Percentiles rank a stretch among this genome's conserved stretches.
Evolutionary conservation across 2,329 filamentous ascomycete genomes (phyloP).

Genomic region (Rutstroemia sp.): DNA sequence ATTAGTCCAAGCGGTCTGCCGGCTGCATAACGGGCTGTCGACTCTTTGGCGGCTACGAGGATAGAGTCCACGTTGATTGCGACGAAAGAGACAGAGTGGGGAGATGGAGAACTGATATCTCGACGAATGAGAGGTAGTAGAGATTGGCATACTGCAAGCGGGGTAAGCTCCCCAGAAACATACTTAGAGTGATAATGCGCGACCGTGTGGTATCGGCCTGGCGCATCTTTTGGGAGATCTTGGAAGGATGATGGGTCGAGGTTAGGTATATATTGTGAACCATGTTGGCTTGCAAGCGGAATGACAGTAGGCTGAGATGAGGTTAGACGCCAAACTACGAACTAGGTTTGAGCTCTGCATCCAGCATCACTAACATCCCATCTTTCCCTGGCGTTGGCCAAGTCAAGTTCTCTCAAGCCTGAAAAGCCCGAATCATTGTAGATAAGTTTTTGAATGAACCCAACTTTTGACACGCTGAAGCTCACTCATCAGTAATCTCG

Average conservation of each 20-base stretch:
- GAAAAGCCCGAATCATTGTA: too few relatives aligned
- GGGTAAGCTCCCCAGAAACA: conserved; percentile 60
- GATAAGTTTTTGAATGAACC: too few relatives aligned
- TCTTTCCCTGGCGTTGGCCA: too few relatives aligned
- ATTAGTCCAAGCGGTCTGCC: conserved; percentile 41
- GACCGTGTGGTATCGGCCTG: conserved; percentile 57
- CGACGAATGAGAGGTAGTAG: conserved; percentile 64
- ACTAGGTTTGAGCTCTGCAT: too few relatives aligned
- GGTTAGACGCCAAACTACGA: too few relatives aligned
- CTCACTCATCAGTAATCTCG: too few relatives aligned
- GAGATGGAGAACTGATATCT: conserved; percentile 43
- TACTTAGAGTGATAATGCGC: conserved; percentile 74
- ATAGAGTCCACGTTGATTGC: conserved; percentile 55
- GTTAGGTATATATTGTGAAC: conserved; percentile 29
- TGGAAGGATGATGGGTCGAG: conserved; percentile 37
- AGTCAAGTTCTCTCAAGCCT: too few relatives aligned
- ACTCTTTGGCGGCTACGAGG: conserved; percentile 61
- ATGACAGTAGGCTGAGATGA: conserved; percentile 45
- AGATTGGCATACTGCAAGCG: conserved; percentile 60
- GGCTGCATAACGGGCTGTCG: conserved; percentile 60
- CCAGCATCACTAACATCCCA: too few relatives aligned
- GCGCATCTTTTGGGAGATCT: conserved; percentile 34
- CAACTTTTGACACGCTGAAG: too few relatives aligned
- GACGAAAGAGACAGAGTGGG: conserved; percentile 66
- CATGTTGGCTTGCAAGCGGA: conserved; percentile 35